phyloP scores from a whole-genome alignment of 139 green algal species.

The Coelastrella sp. region DNA sequence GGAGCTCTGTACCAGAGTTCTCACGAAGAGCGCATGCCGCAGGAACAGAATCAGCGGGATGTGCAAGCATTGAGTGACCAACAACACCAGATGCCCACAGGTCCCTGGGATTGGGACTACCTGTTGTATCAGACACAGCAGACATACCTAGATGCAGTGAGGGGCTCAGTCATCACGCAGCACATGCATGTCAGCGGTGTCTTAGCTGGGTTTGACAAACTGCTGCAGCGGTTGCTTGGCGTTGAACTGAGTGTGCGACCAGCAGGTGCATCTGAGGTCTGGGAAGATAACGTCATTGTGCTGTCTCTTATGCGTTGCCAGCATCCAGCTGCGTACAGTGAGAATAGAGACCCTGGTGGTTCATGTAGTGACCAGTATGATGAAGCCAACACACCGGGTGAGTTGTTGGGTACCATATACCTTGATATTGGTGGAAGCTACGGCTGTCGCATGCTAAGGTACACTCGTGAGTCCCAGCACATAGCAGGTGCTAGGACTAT shows the following conservation, averaged over 20 bases:
- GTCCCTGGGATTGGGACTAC: constrained; percentile 34
- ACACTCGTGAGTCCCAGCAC: background rate
- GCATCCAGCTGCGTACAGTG: too few species aligned
- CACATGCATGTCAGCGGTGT: constrained; percentile 13
- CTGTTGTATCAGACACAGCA: constrained; percentile 5
- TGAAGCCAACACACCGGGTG: background rate
- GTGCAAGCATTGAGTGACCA: background rate
- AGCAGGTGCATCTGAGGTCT: background rate
- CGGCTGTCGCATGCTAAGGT: constrained; percentile 10
- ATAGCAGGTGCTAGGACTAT: background rate
- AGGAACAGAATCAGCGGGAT: background rate
- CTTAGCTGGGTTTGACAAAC: background rate
- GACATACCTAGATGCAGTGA: background rate
- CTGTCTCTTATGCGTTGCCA: background rate
- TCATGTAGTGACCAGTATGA: too few species aligned
- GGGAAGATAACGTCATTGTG: background rate
- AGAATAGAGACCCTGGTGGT: too few species aligned
- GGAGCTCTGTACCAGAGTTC: background rate
- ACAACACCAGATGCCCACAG: background rate
- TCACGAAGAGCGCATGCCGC: background rate
- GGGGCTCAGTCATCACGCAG: background rate
- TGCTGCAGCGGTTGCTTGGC: constrained; percentile 34
- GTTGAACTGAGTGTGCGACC: constrained; percentile 12
- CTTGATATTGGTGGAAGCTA: constrained; percentile 25
- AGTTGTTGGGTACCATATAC: constrained; percentile 26